Evolutionary conservation across 129 eudicot genomes (phyloP).

Genomic region (Erigeron canadensis): DNA sequence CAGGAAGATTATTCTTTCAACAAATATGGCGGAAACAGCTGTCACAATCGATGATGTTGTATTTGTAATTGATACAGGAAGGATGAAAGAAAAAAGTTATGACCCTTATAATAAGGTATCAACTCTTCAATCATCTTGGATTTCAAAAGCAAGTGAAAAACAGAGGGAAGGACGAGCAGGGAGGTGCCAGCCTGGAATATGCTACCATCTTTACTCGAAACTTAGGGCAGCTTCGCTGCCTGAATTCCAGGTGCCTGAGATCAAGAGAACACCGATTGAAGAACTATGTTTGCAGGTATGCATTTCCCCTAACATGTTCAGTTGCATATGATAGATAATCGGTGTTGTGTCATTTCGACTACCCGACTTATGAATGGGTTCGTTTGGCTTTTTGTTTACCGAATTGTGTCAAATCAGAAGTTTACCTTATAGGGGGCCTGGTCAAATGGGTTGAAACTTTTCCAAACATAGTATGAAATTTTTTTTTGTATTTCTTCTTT

Average conservation of each 20-base stretch:
- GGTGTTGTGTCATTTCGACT: not conserved
- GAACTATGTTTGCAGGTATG: slow-evolving; percentile 95
- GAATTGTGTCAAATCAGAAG: not conserved
- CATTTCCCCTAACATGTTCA: not conserved
- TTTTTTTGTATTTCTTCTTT: not conserved
- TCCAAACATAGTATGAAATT: not conserved
- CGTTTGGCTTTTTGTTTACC: not conserved
- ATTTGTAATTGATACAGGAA: slow-evolving; percentile 86
- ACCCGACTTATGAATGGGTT: not conserved
- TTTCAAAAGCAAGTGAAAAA: slow-evolving; percentile 94
- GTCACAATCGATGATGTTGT: slow-evolving; percentile 98
- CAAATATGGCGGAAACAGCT: slow-evolving; percentile 96
- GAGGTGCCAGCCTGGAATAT: slow-evolving; percentile 88
- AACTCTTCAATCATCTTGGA: slow-evolving; percentile 89
- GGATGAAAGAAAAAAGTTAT: slow-evolving; percentile 93
- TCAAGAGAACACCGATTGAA: slow-evolving; percentile 85
- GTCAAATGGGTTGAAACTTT: not conserved
- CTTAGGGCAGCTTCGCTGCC: slow-evolving; percentile 76
- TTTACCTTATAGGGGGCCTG: too few species aligned
- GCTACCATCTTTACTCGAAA: slow-evolving; percentile 92
- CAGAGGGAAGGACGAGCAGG: slow-evolving; percentile 99
- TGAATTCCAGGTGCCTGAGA: slow-evolving; percentile 93
- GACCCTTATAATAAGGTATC: slow-evolving; percentile 93
- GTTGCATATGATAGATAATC: slow-evolving; percentile 14
- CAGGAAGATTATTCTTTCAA: slow-evolving; percentile 86